phyloP scores from a whole-genome alignment of 345 rosid genomes.

The Arabidopsis suecica region DNA sequence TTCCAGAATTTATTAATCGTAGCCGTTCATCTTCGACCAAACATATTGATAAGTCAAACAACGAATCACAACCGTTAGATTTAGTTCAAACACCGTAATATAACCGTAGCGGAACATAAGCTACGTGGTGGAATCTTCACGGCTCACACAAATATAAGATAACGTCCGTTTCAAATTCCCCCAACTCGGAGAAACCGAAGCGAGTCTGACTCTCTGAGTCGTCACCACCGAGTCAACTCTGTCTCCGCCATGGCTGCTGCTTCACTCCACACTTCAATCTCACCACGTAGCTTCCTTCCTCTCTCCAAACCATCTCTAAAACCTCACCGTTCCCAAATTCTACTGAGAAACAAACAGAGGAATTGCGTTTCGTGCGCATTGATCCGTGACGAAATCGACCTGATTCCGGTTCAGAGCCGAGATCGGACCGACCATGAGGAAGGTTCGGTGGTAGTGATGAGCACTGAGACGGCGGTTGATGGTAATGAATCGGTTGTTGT shows the following conservation, averaged over 20 bases:
- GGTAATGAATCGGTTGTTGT: slow-evolving; percentile 58
- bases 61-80: slow-evolving; percentile 20
- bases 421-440: slow-evolving; percentile 64
- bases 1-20: slow-evolving; percentile 4
- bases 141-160: slow-evolving; percentile 32
- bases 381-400: slow-evolving; percentile 60
- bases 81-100: neutral
- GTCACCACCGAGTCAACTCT: slow-evolving; percentile 48
- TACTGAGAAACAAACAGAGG: slow-evolving; percentile 52
- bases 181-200: slow-evolving; percentile 50
- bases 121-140: slow-evolving; percentile 28
- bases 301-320: slow-evolving; percentile 55
- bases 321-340: slow-evolving; percentile 41
- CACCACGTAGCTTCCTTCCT: slow-evolving; percentile 59
- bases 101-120: slow-evolving; percentile 6
- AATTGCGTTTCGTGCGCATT: slow-evolving; percentile 53
- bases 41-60: neutral
- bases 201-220: slow-evolving; percentile 19
- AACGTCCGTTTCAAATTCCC: neutral
- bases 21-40: slow-evolving; percentile 30
- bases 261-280: slow-evolving; percentile 54
- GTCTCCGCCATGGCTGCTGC: slow-evolving; percentile 67
- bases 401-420: slow-evolving; percentile 65
- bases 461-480: slow-evolving; percentile 55
- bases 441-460: slow-evolving; percentile 48